These are phyloP conservation scores for Fusarium musae DNA, from an alignment of 2,329 filamentous ascomycete species.

Conservation along the genomic window DNA sequence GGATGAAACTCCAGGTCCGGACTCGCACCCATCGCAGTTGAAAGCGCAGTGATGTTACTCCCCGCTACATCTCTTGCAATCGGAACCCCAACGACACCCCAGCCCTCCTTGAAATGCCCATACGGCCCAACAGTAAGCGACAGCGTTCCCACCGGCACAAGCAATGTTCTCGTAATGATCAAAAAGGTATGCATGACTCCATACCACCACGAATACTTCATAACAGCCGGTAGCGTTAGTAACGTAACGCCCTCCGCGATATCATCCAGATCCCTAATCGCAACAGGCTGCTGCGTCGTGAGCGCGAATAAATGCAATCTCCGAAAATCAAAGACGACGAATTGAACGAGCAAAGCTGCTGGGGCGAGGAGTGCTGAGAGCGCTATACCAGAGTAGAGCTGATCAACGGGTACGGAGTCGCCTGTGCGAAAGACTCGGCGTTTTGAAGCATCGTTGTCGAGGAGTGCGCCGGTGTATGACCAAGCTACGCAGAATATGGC, in stretches of 20 bases:
- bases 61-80: slow-evolving; percentile 8
- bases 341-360: slow-evolving; percentile 23
- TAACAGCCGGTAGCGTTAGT: slow-evolving; percentile 21
- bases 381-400: slow-evolving; percentile 35
- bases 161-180: slow-evolving; percentile 26
- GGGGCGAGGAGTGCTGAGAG: slow-evolving; percentile 25
- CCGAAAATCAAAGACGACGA: slow-evolving; percentile 34
- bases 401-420: slow-evolving; percentile 14
- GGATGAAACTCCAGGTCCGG: not conserved
- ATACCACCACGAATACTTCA: slow-evolving; percentile 39
- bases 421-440: slow-evolving; percentile 35
- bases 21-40: slow-evolving; percentile 20
- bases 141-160: slow-evolving; percentile 32
- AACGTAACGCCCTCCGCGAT: slow-evolving; percentile 34
- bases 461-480: slow-evolving; percentile 32
- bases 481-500: slow-evolving; percentile 17
- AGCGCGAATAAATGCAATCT: slow-evolving; percentile 34
- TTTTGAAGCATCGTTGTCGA: slow-evolving; percentile 34
- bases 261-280: slow-evolving; percentile 27
- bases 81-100: slow-evolving; percentile 30
- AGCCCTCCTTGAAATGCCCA: slow-evolving; percentile 2
- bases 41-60: slow-evolving; percentile 22
- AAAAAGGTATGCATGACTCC: slow-evolving; percentile 32
- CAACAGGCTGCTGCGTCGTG: slow-evolving; percentile 22
- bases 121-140: slow-evolving; percentile 33